Evolutionary conservation across 2,329 filamentous ascomycete genomes (phyloP).

Genomic region (Colletotrichum abscissum): DNA sequence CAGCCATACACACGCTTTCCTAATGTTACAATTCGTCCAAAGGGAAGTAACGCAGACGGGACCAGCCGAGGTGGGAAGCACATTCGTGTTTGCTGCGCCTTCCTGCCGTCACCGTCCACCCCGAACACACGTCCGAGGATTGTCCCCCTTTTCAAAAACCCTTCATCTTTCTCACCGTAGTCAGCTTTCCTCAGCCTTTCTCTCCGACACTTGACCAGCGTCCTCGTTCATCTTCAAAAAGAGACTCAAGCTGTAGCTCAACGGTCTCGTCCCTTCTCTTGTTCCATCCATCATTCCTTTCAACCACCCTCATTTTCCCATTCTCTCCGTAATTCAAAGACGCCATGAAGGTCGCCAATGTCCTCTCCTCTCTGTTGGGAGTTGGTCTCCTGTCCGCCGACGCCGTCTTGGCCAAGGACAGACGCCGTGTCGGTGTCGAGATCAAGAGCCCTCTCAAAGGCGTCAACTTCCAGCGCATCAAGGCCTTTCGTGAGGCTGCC

Average conservation of each 20-base stretch:
- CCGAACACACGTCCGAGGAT: background rate
- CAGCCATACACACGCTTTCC: background rate
- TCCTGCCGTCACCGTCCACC: background rate
- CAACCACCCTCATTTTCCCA: slow-evolving; percentile 5
- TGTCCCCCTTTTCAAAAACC: background rate
- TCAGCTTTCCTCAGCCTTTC: background rate
- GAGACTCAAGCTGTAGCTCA: background rate
- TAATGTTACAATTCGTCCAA: background rate
- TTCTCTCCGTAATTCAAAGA: background rate
- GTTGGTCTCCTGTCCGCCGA: slow-evolving; percentile 5
- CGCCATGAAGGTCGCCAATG: slow-evolving; percentile 27
- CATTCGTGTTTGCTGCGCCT: background rate
- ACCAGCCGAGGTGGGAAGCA: background rate
- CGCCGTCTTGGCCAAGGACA: slow-evolving; percentile 19
- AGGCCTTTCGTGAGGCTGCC: slow-evolving; percentile 41
- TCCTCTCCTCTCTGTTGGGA: slow-evolving; percentile 23
- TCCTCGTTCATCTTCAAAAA: background rate
- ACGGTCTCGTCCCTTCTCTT: background rate
- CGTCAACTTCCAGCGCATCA: slow-evolving; percentile 49
- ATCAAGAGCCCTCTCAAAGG: slow-evolving; percentile 50
- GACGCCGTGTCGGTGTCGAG: slow-evolving; percentile 37
- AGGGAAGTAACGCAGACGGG: background rate
- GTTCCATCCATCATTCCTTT: slow-evolving; percentile 17
- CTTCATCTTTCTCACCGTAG: background rate
- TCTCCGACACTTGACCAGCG: background rate